Percentiles rank a stretch among this genome's conserved stretches.
These are phyloP conservation scores for Aspergillus novoparasiticus DNA, from an alignment of 2,329 filamentous ascomycete species.

Conservation along the genomic window DNA sequence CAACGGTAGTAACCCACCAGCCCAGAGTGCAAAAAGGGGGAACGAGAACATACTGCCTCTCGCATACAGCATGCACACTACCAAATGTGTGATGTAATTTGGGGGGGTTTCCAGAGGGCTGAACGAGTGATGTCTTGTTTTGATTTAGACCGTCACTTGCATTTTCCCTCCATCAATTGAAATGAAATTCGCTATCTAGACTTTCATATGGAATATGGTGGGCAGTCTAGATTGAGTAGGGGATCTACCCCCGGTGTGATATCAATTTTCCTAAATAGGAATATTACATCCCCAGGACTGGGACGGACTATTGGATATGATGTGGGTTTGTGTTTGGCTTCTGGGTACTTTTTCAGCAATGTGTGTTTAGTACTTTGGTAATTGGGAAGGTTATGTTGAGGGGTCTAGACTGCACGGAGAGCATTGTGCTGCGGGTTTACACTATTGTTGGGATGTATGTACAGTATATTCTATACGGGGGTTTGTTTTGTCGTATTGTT, in stretches of 20 bases:
- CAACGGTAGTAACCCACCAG: not conserved
- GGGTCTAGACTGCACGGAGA: no score
- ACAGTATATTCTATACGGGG: no score
- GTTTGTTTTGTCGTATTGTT: not conserved
- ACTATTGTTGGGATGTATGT: no score
- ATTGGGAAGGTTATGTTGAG: no score
- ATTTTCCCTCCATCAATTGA: not conserved
- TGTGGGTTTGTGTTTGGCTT: not conserved
- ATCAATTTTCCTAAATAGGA: not conserved
- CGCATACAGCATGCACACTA: no score
- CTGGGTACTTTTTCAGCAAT: no score
- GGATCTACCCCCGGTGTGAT: not conserved
- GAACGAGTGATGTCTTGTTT: not conserved
- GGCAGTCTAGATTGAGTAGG: not conserved
- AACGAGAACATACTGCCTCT: no score
- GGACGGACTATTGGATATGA: not conserved
- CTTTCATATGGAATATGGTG: not conserved
- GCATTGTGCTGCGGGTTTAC: no score
- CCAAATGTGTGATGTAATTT: no score
- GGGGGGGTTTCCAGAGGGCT: no score
- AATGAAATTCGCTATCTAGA: not conserved
- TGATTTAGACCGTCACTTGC: not conserved
- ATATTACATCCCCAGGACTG: not conserved
- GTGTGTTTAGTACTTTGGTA: no score
- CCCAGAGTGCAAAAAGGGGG: not conserved